A percentile compares a stretch with the other conserved stretches of the same genome.
Evolutionary conservation across 2,329 filamentous ascomycete genomes (phyloP).

Genomic region (Monosporascus sp.): DNA sequence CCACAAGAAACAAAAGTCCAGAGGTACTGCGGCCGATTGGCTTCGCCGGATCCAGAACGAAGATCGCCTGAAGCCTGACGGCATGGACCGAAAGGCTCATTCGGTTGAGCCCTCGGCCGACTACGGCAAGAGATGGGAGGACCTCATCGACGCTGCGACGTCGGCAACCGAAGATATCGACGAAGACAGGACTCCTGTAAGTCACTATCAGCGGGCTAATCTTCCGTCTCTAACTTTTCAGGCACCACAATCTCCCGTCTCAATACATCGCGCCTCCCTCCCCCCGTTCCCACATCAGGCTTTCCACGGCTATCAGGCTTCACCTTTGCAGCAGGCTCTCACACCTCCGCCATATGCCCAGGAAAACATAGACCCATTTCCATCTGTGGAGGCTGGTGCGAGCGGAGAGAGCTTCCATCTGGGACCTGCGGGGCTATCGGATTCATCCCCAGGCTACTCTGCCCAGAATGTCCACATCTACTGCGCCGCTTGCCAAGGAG

Average conservation of each 20-base stretch:
- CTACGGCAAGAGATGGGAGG: constrained; percentile 90
- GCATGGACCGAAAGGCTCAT: constrained; percentile 74
- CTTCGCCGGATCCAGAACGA: constrained; percentile 54
- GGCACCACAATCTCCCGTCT: constrained; percentile 62
- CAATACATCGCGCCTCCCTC: constrained; percentile 56
- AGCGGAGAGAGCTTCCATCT: constrained; percentile 70
- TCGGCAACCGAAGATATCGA: constrained; percentile 89
- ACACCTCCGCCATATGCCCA: constrained; percentile 72
- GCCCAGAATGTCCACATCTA: constrained; percentile 82
- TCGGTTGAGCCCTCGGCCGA: constrained; percentile 79
- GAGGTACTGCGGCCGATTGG: constrained; percentile 64
- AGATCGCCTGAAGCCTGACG: constrained; percentile 58
- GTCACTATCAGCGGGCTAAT: constrained; percentile 34
- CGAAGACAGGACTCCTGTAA: constrained; percentile 83
- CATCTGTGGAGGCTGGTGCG: constrained; percentile 78
- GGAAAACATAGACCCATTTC: constrained; percentile 72
- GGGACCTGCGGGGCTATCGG: constrained; percentile 56
- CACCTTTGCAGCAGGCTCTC: constrained; percentile 82
- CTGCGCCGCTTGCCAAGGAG: constrained; percentile 78
- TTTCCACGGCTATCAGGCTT: constrained; percentile 76
- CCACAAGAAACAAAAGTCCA: constrained; percentile 75
- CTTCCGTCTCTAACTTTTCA: constrained; percentile 44
- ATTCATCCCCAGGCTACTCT: constrained; percentile 69
- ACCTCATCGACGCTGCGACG: constrained; percentile 87
- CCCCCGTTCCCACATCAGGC: constrained; percentile 56